Conservation (phyloP, 2,329 filamentous ascomycete genomes). For the Lizonia empirigonia region DNA sequence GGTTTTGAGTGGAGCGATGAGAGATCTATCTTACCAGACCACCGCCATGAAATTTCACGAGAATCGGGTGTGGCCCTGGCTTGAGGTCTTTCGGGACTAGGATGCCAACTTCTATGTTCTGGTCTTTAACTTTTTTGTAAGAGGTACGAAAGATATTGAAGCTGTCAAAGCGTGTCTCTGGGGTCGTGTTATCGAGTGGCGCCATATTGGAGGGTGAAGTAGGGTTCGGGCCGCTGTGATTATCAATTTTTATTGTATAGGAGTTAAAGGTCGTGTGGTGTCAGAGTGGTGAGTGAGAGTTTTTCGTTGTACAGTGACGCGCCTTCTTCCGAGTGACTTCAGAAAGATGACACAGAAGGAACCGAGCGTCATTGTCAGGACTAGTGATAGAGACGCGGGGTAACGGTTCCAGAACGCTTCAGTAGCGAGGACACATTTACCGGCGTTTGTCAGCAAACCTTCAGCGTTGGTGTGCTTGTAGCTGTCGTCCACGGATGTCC, state of each 20-base stretch:
- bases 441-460: neutral
- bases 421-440: neutral
- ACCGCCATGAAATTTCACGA: constrained; percentile 55
- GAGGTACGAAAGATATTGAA: constrained; percentile 49
- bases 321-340: neutral
- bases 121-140: constrained; percentile 51
- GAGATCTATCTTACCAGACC: constrained; percentile 43
- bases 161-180: constrained; percentile 41
- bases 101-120: constrained; percentile 47
- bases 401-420: neutral
- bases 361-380: neutral
- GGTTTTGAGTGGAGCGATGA: neutral
- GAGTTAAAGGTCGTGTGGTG: neutral
- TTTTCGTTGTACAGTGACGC: neutral
- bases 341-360: neutral
- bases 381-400: constrained; percentile 1
- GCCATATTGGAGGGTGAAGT: constrained; percentile 13
- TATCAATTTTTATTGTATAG: too few species aligned
- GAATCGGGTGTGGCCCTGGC: constrained; percentile 46
- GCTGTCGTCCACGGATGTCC: too few species aligned
- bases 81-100: constrained; percentile 48
- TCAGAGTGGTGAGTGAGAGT: neutral
- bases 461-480: neutral
- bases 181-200: constrained; percentile 25
- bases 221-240: neutral